Percentiles rank a stretch among this genome's conserved stretches.
phyloP scores from a whole-genome alignment of 2,329 filamentous ascomycete species.

The Trichophaea hybrida region DNA sequence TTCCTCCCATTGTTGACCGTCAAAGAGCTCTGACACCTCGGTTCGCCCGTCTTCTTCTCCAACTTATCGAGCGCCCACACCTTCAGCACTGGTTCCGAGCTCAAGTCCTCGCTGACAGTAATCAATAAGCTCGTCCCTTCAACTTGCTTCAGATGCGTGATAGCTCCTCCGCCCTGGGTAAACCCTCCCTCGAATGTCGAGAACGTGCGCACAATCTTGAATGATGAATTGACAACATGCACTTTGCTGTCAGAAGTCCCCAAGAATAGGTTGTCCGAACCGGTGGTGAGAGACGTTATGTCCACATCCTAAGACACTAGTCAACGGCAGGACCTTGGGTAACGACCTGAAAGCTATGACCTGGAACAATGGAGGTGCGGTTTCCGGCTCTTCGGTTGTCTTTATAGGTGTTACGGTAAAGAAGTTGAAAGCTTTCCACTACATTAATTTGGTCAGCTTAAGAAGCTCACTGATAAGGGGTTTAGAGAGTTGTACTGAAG shows the following conservation, averaged over 20 bases:
- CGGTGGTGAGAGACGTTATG: slow-evolving; percentile 69
- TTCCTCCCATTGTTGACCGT: slow-evolving; percentile 79
- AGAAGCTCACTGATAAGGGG: not conserved
- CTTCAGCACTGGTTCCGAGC: slow-evolving; percentile 74
- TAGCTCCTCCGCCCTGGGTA: slow-evolving; percentile 34
- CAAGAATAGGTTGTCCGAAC: slow-evolving; percentile 78
- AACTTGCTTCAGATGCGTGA: slow-evolving; percentile 86
- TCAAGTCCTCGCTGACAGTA: slow-evolving; percentile 69
- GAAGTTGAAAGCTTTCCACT: slow-evolving; percentile 99
- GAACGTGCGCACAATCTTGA: slow-evolving; percentile 78
- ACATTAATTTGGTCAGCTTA: slow-evolving; percentile 5
- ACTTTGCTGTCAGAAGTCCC: slow-evolving; percentile 75
- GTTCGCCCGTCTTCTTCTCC: slow-evolving; percentile 83
- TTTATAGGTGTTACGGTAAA: slow-evolving; percentile 85
- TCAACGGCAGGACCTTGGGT: not conserved
- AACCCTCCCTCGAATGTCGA: slow-evolving; percentile 62
- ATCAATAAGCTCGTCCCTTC: slow-evolving; percentile 74
- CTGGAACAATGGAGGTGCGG: slow-evolving; percentile 64
- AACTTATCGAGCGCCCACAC: slow-evolving; percentile 95
- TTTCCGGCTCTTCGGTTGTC: slow-evolving; percentile 51
- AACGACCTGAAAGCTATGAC: slow-evolving; percentile 36
- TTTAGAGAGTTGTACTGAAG: not conserved
- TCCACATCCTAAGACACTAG: slow-evolving; percentile 39
- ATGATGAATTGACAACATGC: slow-evolving; percentile 71
- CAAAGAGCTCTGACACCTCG: slow-evolving; percentile 74